phyloP scores from a whole-genome alignment of 768 basidiomycete species.

The Stropharia rugosoannulata region DNA sequence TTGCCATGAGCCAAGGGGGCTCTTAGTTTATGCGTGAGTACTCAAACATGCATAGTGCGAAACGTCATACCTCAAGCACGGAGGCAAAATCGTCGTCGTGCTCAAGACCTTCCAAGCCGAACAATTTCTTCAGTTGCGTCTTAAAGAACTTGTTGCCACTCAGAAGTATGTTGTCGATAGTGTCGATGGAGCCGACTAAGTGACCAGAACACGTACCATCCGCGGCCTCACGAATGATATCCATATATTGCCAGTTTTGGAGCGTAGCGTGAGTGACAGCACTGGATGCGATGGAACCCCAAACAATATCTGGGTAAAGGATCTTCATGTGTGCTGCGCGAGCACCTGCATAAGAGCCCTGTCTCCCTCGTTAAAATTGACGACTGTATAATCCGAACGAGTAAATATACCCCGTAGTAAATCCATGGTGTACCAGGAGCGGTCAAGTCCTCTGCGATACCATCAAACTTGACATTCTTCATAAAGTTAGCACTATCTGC shows the following conservation, averaged over 20 bases:
- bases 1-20: constrained; percentile 77
- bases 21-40: constrained; percentile 27
- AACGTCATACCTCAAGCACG: constrained; percentile 52
- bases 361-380: constrained; percentile 3
- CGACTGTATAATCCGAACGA: not conserved
- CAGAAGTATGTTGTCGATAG: constrained; percentile 63
- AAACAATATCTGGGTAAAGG: constrained; percentile 86
- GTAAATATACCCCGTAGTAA: constrained; percentile 77
- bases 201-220: constrained; percentile 60
- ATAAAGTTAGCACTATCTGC: constrained; percentile 95
- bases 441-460: constrained; percentile 68
- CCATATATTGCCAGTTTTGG: constrained; percentile 87
- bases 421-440: constrained; percentile 82
- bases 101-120: constrained; percentile 67
- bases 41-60: not conserved
- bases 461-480: constrained; percentile 71
- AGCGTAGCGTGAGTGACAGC: constrained; percentile 85
- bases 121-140: constrained; percentile 62
- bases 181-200: constrained; percentile 53
- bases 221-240: constrained; percentile 71
- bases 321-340: constrained; percentile 90
- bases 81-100: constrained; percentile 81
- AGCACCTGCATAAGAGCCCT: constrained; percentile 93
- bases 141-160: constrained; percentile 40
- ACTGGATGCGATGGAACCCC: constrained; percentile 86